Conservation (phyloP, 805 yeast genomes). For the Candida sithepensis region DNA sequence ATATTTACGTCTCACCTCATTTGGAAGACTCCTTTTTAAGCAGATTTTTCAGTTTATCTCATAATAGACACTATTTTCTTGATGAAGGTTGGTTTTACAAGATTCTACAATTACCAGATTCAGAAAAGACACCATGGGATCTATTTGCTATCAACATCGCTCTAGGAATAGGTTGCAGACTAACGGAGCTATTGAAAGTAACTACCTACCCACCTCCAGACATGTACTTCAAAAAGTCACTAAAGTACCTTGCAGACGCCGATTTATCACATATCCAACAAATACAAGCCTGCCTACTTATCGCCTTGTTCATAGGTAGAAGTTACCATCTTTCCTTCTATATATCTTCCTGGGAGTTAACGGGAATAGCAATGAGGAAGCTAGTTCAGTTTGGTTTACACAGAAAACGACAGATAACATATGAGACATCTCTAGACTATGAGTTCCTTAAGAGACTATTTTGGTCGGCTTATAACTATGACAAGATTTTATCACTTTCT, state of each 20-base stretch:
- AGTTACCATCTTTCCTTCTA: constrained; percentile 17
- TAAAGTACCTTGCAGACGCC: constrained; percentile 9
- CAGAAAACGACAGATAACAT: constrained; percentile 13
- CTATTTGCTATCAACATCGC: constrained; percentile 14
- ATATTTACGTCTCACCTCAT: constrained; percentile 10
- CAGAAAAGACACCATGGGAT: constrained; percentile 16
- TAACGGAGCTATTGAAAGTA: constrained; percentile 16
- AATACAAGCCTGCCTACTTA: constrained; percentile 20
- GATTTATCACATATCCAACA: constrained; percentile 15
- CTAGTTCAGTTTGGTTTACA: constrained; percentile 20
- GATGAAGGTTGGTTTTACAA: constrained; percentile 11
- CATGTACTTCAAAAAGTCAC: constrained; percentile 16
- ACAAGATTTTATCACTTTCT: constrained; percentile 18
- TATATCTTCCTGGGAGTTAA: constrained; percentile 21
- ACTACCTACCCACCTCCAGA: constrained; percentile 19
- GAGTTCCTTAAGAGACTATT: constrained; percentile 21
- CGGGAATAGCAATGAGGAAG: constrained; percentile 21
- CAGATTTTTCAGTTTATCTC: constrained; percentile 17
- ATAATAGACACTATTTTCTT: constrained; percentile 17
- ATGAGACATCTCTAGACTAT: constrained; percentile 14
- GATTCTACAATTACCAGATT: constrained; percentile 3
- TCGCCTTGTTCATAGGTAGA: constrained; percentile 18
- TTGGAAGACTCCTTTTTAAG: constrained; percentile 13
- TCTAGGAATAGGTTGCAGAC: constrained; percentile 18
- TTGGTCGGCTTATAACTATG: constrained; percentile 22